Percentiles rank a stretch among this genome's conserved stretches.
Evolutionary conservation across 169 alveolate species (phyloP).

Genomic region (Eimeria zaria): DNA sequence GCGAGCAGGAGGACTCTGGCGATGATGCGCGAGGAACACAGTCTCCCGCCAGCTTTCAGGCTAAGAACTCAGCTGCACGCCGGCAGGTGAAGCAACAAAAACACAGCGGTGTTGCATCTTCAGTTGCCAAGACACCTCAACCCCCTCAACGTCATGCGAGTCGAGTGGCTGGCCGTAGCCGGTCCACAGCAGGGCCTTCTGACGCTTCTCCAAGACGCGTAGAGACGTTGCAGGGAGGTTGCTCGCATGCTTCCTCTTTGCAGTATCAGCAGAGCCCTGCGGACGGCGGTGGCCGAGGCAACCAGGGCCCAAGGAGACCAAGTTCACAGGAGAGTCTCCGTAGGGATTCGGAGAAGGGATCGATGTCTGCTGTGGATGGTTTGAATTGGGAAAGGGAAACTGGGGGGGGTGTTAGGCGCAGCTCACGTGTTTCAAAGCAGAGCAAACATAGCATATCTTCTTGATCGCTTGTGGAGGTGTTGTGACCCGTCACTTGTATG

Average conservation of each 20-base stretch:
- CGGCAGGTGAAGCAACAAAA: neutral
- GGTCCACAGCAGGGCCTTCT: neutral
- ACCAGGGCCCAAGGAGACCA: neutral
- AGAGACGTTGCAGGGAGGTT: neutral
- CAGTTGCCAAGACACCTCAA: constrained; percentile 13
- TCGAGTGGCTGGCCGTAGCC: constrained; percentile 1
- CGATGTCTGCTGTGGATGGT: neutral
- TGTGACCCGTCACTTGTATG: neutral
- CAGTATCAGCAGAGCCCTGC: neutral
- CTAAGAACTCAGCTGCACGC: neutral
- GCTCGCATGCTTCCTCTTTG: neutral
- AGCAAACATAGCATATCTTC: neutral
- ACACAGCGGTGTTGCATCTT: neutral
- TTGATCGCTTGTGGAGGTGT: neutral
- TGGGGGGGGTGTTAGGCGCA: constrained; percentile 27
- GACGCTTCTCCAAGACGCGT: neutral
- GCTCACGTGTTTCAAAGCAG: constrained; percentile 35
- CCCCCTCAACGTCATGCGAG: neutral
- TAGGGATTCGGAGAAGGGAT: neutral
- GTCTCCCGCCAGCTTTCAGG: neutral
- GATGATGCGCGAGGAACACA: neutral
- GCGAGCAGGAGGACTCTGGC: constrained; percentile 18
- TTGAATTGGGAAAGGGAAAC: neutral
- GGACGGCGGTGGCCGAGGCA: neutral
- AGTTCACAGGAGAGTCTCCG: neutral